Conservation (phyloP, 176 grass and related monocot genomes). For the Phragmites australis region DNA sequence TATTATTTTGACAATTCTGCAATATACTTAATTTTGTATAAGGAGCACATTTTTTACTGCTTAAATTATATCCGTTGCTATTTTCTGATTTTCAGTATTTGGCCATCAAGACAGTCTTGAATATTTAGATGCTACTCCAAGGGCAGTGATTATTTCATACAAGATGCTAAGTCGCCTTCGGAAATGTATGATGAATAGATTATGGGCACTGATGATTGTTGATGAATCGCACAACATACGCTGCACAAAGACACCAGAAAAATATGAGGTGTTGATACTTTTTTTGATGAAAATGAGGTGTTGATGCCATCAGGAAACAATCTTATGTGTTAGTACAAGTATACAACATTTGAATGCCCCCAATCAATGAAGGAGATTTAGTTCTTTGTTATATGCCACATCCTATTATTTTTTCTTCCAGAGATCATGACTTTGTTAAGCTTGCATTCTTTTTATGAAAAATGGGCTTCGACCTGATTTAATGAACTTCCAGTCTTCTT, state of each 20-base stretch:
- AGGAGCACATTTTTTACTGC: conserved; percentile 1
- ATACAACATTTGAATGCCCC: background rate
- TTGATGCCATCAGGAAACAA: background rate
- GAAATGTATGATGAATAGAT: conserved; percentile 62
- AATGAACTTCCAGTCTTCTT: conserved; percentile 9
- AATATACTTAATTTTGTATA: background rate
- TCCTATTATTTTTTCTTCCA: conserved; percentile 7
- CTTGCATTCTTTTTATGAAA: conserved; percentile 23
- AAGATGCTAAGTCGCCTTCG: conserved; percentile 78
- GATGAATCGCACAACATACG: conserved; percentile 99
- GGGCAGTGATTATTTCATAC: conserved; percentile 85
- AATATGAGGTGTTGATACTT: conserved; percentile 59
- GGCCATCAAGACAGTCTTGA: conserved; percentile 83
- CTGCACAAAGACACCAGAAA: conserved; percentile 72
- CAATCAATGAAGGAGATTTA: conserved; percentile 24
- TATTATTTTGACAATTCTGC: background rate
- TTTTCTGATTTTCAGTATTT: conserved; percentile 72
- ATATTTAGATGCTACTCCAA: conserved; percentile 65
- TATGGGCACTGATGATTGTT: conserved; percentile 89
- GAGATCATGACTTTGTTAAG: conserved; percentile 25
- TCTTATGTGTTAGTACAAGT: background rate
- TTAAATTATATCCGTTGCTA: conserved; percentile 37
- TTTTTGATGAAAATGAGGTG: conserved; percentile 69
- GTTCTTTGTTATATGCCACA: conserved; percentile 25
- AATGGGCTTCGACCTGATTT: conserved; percentile 18